These are phyloP conservation scores for Mortierella sp. DNA, from an alignment of 371 early-diverging fungal species.

Conservation along the genomic window DNA sequence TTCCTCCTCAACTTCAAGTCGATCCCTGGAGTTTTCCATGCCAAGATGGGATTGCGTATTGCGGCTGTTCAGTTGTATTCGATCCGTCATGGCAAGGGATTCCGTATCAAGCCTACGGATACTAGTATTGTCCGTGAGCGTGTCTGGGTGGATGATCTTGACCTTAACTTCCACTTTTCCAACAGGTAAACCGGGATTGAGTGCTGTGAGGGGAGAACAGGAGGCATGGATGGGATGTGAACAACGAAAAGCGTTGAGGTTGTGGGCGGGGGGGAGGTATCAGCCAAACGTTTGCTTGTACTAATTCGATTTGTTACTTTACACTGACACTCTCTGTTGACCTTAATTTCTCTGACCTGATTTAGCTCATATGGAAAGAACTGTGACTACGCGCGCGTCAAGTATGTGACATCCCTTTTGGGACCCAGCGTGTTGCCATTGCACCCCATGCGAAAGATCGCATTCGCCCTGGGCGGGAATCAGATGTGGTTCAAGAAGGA, in stretches of 20 bases:
- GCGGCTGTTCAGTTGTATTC: constrained; percentile 50
- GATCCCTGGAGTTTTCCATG: constrained; percentile 57
- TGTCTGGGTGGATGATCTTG: constrained; percentile 57
- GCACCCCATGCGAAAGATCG: constrained; percentile 49
- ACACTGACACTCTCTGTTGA: neutral
- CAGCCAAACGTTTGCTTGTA: too few relatives aligned
- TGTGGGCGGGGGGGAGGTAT: too few relatives aligned
- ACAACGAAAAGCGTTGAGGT: too few relatives aligned
- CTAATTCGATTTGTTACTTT: neutral
- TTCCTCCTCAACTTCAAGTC: constrained; percentile 57
- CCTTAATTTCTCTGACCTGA: neutral
- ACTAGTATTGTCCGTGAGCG: constrained; percentile 53
- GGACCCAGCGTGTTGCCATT: constrained; percentile 54
- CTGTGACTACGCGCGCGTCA: constrained; percentile 57
- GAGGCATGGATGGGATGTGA: too few relatives aligned
- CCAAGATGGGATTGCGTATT: constrained; percentile 55
- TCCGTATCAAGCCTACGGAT: constrained; percentile 56
- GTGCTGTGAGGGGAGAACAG: too few relatives aligned
- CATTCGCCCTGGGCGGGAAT: constrained; percentile 53
- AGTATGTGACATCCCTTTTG: constrained; percentile 55
- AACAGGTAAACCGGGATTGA: constrained; percentile 41
- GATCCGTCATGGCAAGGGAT: constrained; percentile 36
- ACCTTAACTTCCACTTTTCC: constrained; percentile 58
- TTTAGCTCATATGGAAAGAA: constrained; percentile 57
- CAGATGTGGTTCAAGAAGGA: constrained; percentile 58